phyloP scores from a whole-genome alignment of 768 basidiomycete genomes.

The Lyophyllum shimeji region DNA sequence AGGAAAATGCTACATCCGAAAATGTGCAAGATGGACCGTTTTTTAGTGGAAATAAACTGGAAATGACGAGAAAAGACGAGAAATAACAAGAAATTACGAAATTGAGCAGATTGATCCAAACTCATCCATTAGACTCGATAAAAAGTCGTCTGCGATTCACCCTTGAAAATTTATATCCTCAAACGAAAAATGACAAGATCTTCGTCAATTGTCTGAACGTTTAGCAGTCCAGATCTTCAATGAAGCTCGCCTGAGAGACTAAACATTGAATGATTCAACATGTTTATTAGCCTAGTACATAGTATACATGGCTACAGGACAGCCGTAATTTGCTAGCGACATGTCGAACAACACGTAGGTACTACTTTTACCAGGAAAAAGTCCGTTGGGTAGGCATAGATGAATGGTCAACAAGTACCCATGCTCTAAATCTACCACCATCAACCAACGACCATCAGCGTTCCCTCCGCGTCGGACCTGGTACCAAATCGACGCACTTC shows the following conservation, averaged over 20 bases:
- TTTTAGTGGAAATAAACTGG: background rate
- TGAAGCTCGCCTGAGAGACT: background rate
- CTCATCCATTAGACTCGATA: background rate
- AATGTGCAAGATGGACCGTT: background rate
- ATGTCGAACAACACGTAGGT: background rate
- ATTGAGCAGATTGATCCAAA: background rate
- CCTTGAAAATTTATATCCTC: background rate
- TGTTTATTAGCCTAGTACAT: background rate
- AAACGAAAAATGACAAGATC: background rate
- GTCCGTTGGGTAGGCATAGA: background rate
- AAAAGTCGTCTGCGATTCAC: background rate
- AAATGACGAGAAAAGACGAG: background rate
- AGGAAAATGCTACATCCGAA: background rate
- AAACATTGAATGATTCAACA: background rate
- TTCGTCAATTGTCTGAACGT: background rate
- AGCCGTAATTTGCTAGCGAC: background rate
- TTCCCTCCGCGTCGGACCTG: background rate
- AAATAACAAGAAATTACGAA: background rate
- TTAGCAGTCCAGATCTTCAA: background rate
- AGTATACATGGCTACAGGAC: background rate
- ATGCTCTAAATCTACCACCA: slow-evolving; percentile 67
- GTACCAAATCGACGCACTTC: slow-evolving; percentile 57
- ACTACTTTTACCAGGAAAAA: background rate
- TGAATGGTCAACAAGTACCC: background rate
- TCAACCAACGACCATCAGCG: background rate